phyloP scores from a whole-genome alignment of 106 monocot species.

The Dendrobium nobile region DNA sequence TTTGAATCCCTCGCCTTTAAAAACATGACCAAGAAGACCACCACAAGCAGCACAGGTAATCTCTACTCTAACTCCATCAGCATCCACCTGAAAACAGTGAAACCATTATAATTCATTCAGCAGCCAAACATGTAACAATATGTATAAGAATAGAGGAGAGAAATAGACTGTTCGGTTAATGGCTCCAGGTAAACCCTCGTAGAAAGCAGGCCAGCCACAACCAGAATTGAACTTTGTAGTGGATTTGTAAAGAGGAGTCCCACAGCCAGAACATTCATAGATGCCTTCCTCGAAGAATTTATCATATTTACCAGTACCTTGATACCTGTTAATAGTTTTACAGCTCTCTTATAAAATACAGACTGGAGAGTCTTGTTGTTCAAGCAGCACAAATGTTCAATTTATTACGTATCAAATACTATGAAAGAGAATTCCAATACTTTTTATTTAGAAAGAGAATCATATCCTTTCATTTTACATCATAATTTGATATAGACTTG shows the following conservation, averaged over 20 bases:
- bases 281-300: conserved; percentile 66
- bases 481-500: too few relatives aligned
- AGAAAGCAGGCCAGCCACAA: conserved; percentile 99
- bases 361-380: neutral
- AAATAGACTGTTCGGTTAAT: conserved; percentile 55
- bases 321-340: conserved; percentile 28
- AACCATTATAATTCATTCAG: neutral
- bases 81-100: conserved; percentile 45
- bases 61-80: conserved; percentile 70
- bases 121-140: neutral
- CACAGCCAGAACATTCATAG: conserved; percentile 82
- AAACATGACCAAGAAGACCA: conserved; percentile 90
- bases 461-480: too few relatives aligned
- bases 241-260: conserved; percentile 78
- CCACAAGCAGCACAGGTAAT: conserved; percentile 92
- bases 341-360: neutral
- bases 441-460: neutral
- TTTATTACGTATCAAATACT: neutral
- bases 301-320: conserved; percentile 84
- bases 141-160: neutral
- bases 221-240: conserved; percentile 88
- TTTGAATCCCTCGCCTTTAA: conserved; percentile 84
- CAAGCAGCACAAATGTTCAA: too few relatives aligned
- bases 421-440: neutral
- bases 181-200: conserved; percentile 84